phyloP scores from a whole-genome alignment of 2,329 filamentous ascomycete species.

The Exophiala sp. region DNA sequence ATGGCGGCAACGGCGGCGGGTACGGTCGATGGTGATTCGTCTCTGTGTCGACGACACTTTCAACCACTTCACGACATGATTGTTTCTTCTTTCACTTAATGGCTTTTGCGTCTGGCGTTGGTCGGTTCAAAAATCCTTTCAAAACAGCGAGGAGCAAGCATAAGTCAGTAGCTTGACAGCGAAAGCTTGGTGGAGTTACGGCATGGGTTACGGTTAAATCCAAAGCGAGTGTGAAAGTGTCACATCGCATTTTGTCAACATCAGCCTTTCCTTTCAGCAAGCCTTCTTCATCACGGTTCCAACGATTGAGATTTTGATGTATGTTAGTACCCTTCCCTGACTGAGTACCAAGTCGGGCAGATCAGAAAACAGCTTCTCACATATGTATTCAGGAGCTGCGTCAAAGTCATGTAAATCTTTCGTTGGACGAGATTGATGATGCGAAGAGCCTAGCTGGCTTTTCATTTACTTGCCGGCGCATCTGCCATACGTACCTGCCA shows the following conservation, averaged over 20 bases:
- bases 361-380: conserved; percentile 28
- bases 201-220: conserved; percentile 22
- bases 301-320: conserved; percentile 37
- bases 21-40: conserved; percentile 64
- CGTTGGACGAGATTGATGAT: conserved; percentile 21
- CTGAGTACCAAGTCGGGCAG: conserved; percentile 22
- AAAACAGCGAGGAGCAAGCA: conserved; percentile 22
- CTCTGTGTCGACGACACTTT: conserved; percentile 17
- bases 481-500: conserved; percentile 19
- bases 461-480: conserved; percentile 15
- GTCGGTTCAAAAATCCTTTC: conserved; percentile 23
- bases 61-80: conserved; percentile 24
- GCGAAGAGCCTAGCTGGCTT: conserved; percentile 22
- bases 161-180: conserved; percentile 25
- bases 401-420: conserved; percentile 22
- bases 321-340: conserved; percentile 46
- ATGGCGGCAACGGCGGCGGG: conserved; percentile 69
- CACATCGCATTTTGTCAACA: conserved; percentile 34
- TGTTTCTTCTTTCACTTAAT: conserved; percentile 24
- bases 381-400: conserved; percentile 19
- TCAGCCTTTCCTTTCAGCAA: conserved; percentile 33
- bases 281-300: conserved; percentile 35
- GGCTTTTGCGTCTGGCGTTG: conserved; percentile 29
- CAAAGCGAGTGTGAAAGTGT: conserved; percentile 21
- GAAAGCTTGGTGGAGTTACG: conserved; percentile 25